These are phyloP conservation scores for Rutstroemia sp. DNA, from an alignment of 2,329 filamentous ascomycete species.

Conservation along the genomic window DNA sequence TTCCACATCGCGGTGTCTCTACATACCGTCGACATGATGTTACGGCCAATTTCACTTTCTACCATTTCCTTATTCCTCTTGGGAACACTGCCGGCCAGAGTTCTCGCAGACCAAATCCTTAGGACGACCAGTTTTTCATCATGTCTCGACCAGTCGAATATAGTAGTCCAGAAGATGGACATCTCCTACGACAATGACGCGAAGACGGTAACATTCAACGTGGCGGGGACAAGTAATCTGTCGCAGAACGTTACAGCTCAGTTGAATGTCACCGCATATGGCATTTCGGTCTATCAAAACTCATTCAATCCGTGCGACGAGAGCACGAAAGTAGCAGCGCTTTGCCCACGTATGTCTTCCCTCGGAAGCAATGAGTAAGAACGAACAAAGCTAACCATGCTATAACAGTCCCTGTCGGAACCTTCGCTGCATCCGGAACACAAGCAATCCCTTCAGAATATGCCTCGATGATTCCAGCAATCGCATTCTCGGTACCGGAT, in stretches of 20 bases:
- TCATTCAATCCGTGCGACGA: constrained; percentile 75
- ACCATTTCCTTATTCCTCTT: constrained; percentile 26
- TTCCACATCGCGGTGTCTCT: constrained; percentile 6
- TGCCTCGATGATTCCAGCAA: constrained; percentile 70
- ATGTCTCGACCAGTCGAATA: constrained; percentile 52
- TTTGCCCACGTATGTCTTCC: constrained; percentile 63
- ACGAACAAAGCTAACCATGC: constrained; percentile 12
- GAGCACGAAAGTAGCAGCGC: constrained; percentile 56
- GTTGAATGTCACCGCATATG: constrained; percentile 48
- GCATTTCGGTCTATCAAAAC: constrained; percentile 69
- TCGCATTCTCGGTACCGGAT: constrained; percentile 87
- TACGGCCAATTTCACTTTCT: constrained; percentile 23
- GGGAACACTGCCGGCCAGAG: constrained; percentile 31
- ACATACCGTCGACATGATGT: constrained; percentile 22
- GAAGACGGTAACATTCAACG: constrained; percentile 70
- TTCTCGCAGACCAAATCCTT: constrained; percentile 63
- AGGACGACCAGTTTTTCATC: constrained; percentile 73
- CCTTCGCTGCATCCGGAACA: constrained; percentile 64
- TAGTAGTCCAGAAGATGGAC: constrained; percentile 67
- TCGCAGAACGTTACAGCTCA: constrained; percentile 73
- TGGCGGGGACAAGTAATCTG: constrained; percentile 67
- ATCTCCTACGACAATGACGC: constrained; percentile 72
- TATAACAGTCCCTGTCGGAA: constrained; percentile 59
- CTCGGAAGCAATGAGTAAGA: not conserved
- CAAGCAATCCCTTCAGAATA: constrained; percentile 67